Conservation (phyloP, 1,284 basidiomycete genomes). For the Sporisorium scitamineum region DNA sequence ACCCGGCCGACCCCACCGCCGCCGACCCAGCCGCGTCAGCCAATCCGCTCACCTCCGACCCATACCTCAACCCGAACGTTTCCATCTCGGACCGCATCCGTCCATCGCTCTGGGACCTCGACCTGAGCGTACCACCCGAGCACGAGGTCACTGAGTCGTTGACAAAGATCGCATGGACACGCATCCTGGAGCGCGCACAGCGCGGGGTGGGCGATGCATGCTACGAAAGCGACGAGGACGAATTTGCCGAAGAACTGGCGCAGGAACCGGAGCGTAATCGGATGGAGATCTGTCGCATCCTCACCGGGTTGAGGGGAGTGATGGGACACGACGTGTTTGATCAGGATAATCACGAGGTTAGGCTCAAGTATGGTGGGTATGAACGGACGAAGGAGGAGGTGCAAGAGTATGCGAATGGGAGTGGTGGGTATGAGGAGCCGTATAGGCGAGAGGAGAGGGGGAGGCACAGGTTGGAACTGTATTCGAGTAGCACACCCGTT, state of each 20-base stretch:
- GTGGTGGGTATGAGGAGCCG: not conserved
- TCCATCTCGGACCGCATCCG: slow-evolving; percentile 36
- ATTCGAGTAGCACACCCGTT: slow-evolving; percentile 27
- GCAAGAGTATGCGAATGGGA: not conserved
- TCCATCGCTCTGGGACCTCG: slow-evolving; percentile 49
- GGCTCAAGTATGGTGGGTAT: slow-evolving; percentile 29
- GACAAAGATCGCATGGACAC: slow-evolving; percentile 53
- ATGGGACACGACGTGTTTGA: slow-evolving; percentile 41
- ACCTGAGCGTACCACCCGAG: slow-evolving; percentile 35
- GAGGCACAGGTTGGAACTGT: slow-evolving; percentile 17
- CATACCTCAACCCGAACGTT: slow-evolving; percentile 33
- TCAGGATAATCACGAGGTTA: slow-evolving; percentile 30
- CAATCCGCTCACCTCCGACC: slow-evolving; percentile 39
- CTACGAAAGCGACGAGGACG: slow-evolving; percentile 63
- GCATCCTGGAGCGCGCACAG: slow-evolving; percentile 61
- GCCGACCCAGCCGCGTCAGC: slow-evolving; percentile 4
- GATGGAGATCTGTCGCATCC: slow-evolving; percentile 48
- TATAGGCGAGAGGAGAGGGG: slow-evolving; percentile 6
- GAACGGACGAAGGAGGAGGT: slow-evolving; percentile 10
- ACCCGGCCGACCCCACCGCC: not conserved
- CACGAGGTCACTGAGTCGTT: slow-evolving; percentile 33
- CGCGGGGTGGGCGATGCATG: slow-evolving; percentile 63
- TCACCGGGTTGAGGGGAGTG: slow-evolving; percentile 46
- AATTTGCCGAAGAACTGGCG: slow-evolving; percentile 53
- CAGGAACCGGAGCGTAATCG: slow-evolving; percentile 41